Percentiles rank a stretch among this genome's conserved stretches.
phyloP scores from a whole-genome alignment of 352 stramenopile genomes.

The Phytophthora kernoviae region DNA sequence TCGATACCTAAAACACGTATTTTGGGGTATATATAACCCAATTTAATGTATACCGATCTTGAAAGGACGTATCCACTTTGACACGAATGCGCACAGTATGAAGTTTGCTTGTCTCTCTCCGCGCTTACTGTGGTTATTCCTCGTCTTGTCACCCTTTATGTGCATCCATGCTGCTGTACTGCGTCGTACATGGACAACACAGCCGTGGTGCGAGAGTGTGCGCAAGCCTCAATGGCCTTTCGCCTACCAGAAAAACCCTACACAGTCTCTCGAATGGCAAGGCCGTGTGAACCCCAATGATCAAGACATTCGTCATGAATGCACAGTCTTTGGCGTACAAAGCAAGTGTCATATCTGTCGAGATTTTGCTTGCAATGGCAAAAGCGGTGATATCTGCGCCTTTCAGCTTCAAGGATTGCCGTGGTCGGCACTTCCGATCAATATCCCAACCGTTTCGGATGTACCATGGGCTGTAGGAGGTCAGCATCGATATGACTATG shows the following conservation, averaged over 20 bases:
- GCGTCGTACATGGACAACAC: slow-evolving; percentile 81
- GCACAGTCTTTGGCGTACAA: slow-evolving; percentile 83
- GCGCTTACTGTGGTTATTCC: background rate
- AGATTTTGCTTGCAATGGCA: slow-evolving; percentile 78
- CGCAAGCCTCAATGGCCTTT: slow-evolving; percentile 92
- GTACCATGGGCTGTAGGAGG: slow-evolving; percentile 92
- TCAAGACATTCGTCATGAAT: slow-evolving; percentile 94
- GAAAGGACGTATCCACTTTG: slow-evolving; percentile 19
- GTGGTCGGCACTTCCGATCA: slow-evolving; percentile 69
- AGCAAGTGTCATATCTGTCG: slow-evolving; percentile 96
- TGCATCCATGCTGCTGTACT: slow-evolving; percentile 60
- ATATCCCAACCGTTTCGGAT: slow-evolving; percentile 94
- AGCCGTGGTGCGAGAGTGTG: slow-evolving; percentile 89
- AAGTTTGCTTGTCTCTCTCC: too few relatives aligned
- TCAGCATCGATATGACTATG: slow-evolving; percentile 94
- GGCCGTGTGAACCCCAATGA: slow-evolving; percentile 86
- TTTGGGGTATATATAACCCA: background rate
- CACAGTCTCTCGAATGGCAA: slow-evolving; percentile 87
- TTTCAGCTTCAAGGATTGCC: slow-evolving; percentile 94
- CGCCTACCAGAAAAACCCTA: slow-evolving; percentile 88
- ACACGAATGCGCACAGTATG: slow-evolving; percentile 1
- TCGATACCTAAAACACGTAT: background rate
- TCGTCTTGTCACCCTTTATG: slow-evolving; percentile 1
- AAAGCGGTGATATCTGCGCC: slow-evolving; percentile 54
- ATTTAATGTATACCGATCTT: slow-evolving; percentile 17